Conservation (phyloP, 2,329 filamentous ascomycete genomes). For the Sarocladiaceae sp. region DNA sequence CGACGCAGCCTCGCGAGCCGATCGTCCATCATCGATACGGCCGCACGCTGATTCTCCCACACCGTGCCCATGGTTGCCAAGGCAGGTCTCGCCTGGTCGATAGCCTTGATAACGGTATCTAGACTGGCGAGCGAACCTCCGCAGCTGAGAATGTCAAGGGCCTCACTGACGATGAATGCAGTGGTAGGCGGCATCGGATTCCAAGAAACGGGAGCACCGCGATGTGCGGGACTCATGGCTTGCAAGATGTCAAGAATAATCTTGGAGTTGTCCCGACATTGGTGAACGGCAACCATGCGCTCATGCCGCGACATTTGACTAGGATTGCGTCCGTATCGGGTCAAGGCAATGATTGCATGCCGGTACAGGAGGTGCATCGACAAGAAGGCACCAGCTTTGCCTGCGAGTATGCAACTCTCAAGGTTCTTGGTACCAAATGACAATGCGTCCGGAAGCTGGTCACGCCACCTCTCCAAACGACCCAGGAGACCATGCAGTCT, state of each 20-base stretch:
- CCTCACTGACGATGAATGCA: conserved; percentile 55
- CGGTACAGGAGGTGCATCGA: conserved; percentile 63
- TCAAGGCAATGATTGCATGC: conserved; percentile 56
- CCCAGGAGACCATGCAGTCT: conserved; percentile 40
- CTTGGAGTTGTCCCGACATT: conserved; percentile 45
- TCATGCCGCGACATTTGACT: conserved; percentile 31
- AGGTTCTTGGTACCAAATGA: conserved; percentile 51
- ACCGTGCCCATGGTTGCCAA: conserved; percentile 49
- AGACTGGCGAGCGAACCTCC: conserved; percentile 48
- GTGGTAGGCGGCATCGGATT: conserved; percentile 53
- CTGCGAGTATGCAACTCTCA: conserved; percentile 46
- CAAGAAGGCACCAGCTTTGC: conserved; percentile 50
- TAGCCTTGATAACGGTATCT: conserved; percentile 43
- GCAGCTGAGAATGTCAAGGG: conserved; percentile 60
- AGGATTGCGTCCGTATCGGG: conserved; percentile 47
- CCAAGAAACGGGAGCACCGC: conserved; percentile 22
- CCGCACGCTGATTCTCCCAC: conserved; percentile 52
- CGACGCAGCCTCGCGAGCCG: conserved; percentile 27
- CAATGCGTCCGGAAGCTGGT: conserved; percentile 48
- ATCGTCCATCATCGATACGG: conserved; percentile 40
- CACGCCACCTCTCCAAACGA: conserved; percentile 52
- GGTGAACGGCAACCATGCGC: conserved; percentile 38
- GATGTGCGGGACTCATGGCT: conserved; percentile 31
- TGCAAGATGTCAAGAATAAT: conserved; percentile 43
- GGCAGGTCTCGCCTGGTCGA: conserved; percentile 45